phyloP scores from a whole-genome alignment of 306 rosid genomes.

The Inga laurina region DNA sequence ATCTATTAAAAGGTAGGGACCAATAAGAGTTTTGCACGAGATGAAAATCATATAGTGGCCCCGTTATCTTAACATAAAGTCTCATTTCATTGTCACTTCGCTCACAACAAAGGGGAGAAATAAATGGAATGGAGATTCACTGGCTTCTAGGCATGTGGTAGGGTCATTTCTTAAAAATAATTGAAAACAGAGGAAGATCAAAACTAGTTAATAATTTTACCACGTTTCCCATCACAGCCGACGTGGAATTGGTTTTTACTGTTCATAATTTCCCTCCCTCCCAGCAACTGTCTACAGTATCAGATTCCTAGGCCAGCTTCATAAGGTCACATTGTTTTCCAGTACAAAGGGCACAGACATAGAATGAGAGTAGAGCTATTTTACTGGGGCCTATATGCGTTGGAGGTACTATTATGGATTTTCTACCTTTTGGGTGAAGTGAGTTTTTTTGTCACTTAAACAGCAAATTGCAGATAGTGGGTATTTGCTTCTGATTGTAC shows the following conservation, averaged over 20 bases:
- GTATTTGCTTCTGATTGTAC: constrained; percentile 36
- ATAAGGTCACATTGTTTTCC: constrained; percentile 40
- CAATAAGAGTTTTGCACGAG: background rate
- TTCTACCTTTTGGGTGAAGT: constrained; percentile 41
- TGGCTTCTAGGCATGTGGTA: constrained; percentile 33
- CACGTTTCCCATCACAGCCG: constrained; percentile 23
- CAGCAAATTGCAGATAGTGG: constrained; percentile 30
- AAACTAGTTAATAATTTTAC: constrained; percentile 6
- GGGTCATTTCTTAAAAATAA: constrained; percentile 23
- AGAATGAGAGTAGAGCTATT: constrained; percentile 36
- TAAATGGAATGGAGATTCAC: constrained; percentile 28
- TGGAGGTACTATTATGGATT: constrained; percentile 49
- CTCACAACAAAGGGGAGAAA: constrained; percentile 1
- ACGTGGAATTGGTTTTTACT: constrained; percentile 27
- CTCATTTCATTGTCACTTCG: constrained; percentile 38
- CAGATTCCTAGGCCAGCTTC: constrained; percentile 38
- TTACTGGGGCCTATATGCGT: constrained; percentile 36
- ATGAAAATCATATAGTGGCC: constrained; percentile 25
- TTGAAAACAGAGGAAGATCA: constrained; percentile 23
- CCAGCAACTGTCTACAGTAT: constrained; percentile 28
- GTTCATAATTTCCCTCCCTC: constrained; percentile 31
- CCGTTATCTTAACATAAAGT: constrained; percentile 34
- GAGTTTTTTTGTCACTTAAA: constrained; percentile 36
- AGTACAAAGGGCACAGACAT: constrained; percentile 38
- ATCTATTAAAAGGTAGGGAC: constrained; percentile 41